phyloP scores from a whole-genome alignment of 2,329 filamentous ascomycete genomes.

The Ciborinia camelliae region DNA sequence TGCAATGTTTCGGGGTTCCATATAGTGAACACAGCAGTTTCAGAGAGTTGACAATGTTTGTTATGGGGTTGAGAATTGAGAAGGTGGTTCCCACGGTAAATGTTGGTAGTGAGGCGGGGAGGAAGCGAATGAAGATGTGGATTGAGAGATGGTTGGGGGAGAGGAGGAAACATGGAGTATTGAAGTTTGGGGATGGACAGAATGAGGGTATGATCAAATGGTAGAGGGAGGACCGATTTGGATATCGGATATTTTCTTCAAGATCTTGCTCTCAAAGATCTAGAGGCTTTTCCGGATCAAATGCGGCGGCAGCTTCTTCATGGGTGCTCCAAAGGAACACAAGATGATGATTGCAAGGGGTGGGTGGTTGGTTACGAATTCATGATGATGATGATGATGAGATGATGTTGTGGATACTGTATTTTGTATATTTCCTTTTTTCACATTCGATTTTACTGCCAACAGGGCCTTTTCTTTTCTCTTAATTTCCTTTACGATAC shows the following conservation, averaged over 20 bases:
- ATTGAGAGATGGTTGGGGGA: conserved; percentile 60
- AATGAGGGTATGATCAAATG: conserved; percentile 33
- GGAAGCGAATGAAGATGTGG: conserved; percentile 63
- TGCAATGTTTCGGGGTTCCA: conserved; percentile 87
- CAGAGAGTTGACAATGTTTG: conserved; percentile 88
- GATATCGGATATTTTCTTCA: not conserved
- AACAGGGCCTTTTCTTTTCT: not conserved
- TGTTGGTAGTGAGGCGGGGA: conserved; percentile 55
- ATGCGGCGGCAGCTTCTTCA: not conserved
- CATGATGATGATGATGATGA: not conserved
- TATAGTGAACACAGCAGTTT: conserved; percentile 97
- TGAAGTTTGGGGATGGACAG: conserved; percentile 38
- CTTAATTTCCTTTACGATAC: not conserved
- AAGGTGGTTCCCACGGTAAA: conserved; percentile 94
- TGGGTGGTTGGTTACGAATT: not conserved
- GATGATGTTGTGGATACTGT: not conserved
- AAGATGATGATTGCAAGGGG: too few relatives aligned
- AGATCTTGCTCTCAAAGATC: not conserved
- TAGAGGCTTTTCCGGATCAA: not conserved
- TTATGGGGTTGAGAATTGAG: conserved; percentile 81
- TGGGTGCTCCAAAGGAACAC: too few relatives aligned
- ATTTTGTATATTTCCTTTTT: not conserved
- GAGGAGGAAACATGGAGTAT: conserved; percentile 52
- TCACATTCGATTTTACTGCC: not conserved
- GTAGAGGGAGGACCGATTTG: conserved; percentile 20